Conservation (phyloP, 2,329 filamentous ascomycete species). For the Rhytidhysteron rufulum region DNA sequence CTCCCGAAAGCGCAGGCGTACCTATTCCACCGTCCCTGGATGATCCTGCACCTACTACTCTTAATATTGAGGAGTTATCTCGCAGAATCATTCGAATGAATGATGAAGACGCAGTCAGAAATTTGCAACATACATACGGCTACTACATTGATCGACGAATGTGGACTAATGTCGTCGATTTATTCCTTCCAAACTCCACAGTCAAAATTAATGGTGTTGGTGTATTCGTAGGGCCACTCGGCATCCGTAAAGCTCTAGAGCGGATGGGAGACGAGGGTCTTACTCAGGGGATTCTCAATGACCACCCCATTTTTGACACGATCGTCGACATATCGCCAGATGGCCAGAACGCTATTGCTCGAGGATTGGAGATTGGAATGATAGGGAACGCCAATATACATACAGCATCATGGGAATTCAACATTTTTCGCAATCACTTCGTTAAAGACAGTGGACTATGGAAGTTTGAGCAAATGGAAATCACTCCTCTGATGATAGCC, state of each 20-base stretch:
- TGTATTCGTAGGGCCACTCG: conserved; percentile 10
- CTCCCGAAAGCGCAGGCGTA: conserved; percentile 16
- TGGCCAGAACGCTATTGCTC: conserved; percentile 13
- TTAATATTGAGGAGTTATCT: conserved; percentile 10
- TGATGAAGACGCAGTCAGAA: conserved; percentile 20
- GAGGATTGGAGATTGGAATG: conserved; percentile 22
- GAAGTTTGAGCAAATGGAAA: conserved; percentile 14
- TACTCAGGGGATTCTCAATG: conserved; percentile 19
- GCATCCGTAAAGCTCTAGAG: conserved; percentile 14
- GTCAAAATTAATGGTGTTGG: conserved; percentile 8
- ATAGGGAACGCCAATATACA: conserved; percentile 15
- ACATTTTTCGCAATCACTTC: conserved; percentile 18
- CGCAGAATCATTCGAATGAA: conserved; percentile 16
- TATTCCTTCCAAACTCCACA: conserved; percentile 9
- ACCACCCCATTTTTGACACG: conserved; percentile 22
- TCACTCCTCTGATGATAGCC: conserved; percentile 17
- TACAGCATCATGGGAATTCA: conserved; percentile 21
- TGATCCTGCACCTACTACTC: conserved; percentile 9
- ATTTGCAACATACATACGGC: conserved; percentile 20
- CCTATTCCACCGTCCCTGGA: conserved; percentile 12
- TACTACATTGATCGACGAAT: conserved; percentile 23
- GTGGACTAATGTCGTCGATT: conserved; percentile 22
- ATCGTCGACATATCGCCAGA: conserved; percentile 15
- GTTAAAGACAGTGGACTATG: conserved; percentile 17
- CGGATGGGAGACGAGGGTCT: conserved; percentile 18